Evolutionary conservation across 2,329 filamentous ascomycete species (phyloP).

Genomic region (Fusarium odoratissimum): DNA sequence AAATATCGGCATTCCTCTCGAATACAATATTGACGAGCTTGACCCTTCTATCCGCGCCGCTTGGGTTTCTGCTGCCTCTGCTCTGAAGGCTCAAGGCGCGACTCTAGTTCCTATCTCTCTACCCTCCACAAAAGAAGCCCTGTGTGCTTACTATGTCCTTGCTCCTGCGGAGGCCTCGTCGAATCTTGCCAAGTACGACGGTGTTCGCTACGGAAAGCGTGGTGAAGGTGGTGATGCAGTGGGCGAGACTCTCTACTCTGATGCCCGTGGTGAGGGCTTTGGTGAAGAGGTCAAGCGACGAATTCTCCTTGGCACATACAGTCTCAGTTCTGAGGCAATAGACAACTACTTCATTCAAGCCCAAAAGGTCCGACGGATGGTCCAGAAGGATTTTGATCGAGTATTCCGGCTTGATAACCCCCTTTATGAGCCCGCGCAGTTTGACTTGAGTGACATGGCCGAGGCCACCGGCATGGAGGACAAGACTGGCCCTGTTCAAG

Average conservation of each 20-base stretch:
- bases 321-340: conserved; percentile 87
- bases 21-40: conserved; percentile 92
- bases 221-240: conserved; percentile 63
- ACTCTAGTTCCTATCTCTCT: conserved; percentile 81
- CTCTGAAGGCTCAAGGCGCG: conserved; percentile 74
- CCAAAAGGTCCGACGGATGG: conserved; percentile 84
- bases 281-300: conserved; percentile 87
- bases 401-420: conserved; percentile 79
- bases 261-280: conserved; percentile 79
- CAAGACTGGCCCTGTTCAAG: conserved; percentile 69
- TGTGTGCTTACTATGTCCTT: conserved; percentile 95
- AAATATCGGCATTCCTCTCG: conserved; percentile 69
- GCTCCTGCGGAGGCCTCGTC: conserved; percentile 95
- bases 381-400: conserved; percentile 86
- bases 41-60: conserved; percentile 73
- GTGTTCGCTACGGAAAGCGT: conserved; percentile 86
- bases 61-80: conserved; percentile 73
- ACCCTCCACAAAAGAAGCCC: conserved; percentile 83
- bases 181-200: conserved; percentile 96
- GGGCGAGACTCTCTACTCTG: conserved; percentile 77
- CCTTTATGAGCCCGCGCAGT: conserved; percentile 65
- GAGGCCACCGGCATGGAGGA: conserved; percentile 63
- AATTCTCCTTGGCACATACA: conserved; percentile 91
- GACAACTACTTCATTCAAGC: conserved; percentile 98
- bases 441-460: conserved; percentile 70